Conservation (phyloP, 805 yeast genomes). For the Kuraishia floccosa region DNA sequence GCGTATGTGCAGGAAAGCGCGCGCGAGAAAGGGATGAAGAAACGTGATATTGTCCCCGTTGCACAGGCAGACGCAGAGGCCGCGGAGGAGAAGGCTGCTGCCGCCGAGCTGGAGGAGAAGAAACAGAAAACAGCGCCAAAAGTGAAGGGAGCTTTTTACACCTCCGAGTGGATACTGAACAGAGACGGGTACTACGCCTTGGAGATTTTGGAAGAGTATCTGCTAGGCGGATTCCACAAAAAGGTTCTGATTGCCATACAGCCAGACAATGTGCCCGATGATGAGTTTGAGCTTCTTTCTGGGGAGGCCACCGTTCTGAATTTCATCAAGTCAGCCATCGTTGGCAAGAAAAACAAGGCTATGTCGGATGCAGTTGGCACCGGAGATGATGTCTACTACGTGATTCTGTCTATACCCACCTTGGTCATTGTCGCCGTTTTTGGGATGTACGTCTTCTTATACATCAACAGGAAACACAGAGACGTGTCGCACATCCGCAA, state of each 20-base stretch:
- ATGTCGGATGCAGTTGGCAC: constrained; percentile 27
- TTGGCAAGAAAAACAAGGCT: constrained; percentile 30
- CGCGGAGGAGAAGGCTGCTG: constrained; percentile 8
- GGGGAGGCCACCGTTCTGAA: constrained; percentile 23
- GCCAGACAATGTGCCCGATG: constrained; percentile 18
- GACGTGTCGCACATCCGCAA: constrained; percentile 34
- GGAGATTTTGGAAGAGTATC: constrained; percentile 53
- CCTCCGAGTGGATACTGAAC: constrained; percentile 60
- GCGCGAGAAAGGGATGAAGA: constrained; percentile 45
- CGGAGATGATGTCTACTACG: constrained; percentile 34
- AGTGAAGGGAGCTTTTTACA: constrained; percentile 36
- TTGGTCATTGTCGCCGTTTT: constrained; percentile 48
- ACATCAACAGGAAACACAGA: constrained; percentile 41
- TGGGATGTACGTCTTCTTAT: constrained; percentile 54
- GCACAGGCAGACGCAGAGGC: constrained; percentile 9
- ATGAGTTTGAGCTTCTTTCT: constrained; percentile 4
- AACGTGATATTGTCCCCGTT: constrained; percentile 21
- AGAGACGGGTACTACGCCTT: constrained; percentile 56
- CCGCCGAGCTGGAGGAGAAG: constrained; percentile 14
- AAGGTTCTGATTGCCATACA: constrained; percentile 61
- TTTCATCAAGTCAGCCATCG: constrained; percentile 39
- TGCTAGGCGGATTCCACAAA: constrained; percentile 38
- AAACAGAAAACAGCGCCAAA: no score
- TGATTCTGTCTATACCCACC: constrained; percentile 60
- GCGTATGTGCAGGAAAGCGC: constrained; percentile 49